These are phyloP conservation scores for Aspergillus incahuasiensis DNA, from an alignment of 495 filamentous ascomycete genomes.

Conservation along the genomic window DNA sequence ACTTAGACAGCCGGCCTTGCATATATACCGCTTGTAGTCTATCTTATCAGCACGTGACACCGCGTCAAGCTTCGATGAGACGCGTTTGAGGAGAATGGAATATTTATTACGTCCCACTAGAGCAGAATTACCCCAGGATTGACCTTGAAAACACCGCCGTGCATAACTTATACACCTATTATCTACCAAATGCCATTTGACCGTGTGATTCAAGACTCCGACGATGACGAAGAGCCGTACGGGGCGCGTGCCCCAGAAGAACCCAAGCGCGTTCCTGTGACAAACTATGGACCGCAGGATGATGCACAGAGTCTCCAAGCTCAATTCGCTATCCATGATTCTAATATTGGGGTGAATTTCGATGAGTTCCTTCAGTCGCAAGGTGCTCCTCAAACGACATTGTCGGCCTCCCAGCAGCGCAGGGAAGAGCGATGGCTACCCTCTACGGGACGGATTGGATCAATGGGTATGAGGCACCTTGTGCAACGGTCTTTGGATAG, in stretches of 20 bases:
- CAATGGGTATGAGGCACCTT: slow-evolving; percentile 30
- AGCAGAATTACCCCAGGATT: neutral
- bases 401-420: slow-evolving; percentile 34
- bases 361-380: slow-evolving; percentile 39
- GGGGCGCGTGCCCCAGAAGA: slow-evolving; percentile 25
- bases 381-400: slow-evolving; percentile 12
- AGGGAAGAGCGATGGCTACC: slow-evolving; percentile 42
- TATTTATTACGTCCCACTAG: neutral
- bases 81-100: slow-evolving; percentile 15
- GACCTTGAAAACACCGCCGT: neutral
- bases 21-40: too few relatives aligned
- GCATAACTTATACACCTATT: neutral
- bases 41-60: slow-evolving; percentile 35
- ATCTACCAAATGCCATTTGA: slow-evolving; percentile 26
- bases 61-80: slow-evolving; percentile 22
- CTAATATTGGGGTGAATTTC: slow-evolving; percentile 32
- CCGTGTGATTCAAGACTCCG: slow-evolving; percentile 48
- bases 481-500: neutral
- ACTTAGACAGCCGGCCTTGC: too few relatives aligned
- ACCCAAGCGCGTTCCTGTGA: slow-evolving; percentile 11
- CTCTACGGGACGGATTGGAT: slow-evolving; percentile 24
- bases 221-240: slow-evolving; percentile 44
- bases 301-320: slow-evolving; percentile 10
- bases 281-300: slow-evolving; percentile 5
- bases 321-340: slow-evolving; percentile 7